Percentiles rank a stretch among this genome's conserved stretches.
Conservation (phyloP, 169 alveolate genomes). For the Cryptosporidium bovis region DNA sequence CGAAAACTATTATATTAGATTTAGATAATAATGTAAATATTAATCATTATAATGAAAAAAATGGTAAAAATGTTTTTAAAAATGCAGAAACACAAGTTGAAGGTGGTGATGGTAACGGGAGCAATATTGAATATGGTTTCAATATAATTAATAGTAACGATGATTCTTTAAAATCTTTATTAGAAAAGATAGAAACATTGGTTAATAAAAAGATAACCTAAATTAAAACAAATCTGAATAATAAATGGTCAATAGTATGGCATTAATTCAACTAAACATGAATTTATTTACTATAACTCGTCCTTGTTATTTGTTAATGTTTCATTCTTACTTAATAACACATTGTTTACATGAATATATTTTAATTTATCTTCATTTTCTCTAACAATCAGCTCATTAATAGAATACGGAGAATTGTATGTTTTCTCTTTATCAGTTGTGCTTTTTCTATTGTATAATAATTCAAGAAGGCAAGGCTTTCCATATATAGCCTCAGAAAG, state of each 20-base stretch:
- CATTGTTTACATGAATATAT: constrained; percentile 48
- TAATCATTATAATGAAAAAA: neutral
- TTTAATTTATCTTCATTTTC: constrained; percentile 12
- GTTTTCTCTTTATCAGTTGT: neutral
- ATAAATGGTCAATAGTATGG: no score
- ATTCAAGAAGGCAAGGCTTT: constrained; percentile 50
- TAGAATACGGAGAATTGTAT: constrained; percentile 32
- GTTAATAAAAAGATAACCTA: constrained; percentile 38
- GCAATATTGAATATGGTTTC: neutral
- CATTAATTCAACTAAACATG: no score
- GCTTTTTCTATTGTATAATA: neutral
- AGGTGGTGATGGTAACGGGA: neutral
- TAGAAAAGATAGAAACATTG: constrained; percentile 26
- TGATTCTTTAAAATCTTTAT: constrained; percentile 21
- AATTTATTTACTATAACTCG: constrained; percentile 10
- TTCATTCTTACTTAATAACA: constrained; percentile 7
- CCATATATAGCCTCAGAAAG: constrained; percentile 68
- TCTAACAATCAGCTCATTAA: constrained; percentile 36
- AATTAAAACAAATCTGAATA: no score
- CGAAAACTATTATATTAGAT: neutral
- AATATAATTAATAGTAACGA: neutral
- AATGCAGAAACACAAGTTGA: neutral
- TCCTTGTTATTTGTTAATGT: constrained; percentile 3
- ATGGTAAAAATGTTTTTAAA: neutral
- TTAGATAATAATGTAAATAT: neutral